These are phyloP conservation scores for Dothidotthia symphoricarpi DNA, from an alignment of 2,329 filamentous ascomycete genomes.

Conservation along the genomic window DNA sequence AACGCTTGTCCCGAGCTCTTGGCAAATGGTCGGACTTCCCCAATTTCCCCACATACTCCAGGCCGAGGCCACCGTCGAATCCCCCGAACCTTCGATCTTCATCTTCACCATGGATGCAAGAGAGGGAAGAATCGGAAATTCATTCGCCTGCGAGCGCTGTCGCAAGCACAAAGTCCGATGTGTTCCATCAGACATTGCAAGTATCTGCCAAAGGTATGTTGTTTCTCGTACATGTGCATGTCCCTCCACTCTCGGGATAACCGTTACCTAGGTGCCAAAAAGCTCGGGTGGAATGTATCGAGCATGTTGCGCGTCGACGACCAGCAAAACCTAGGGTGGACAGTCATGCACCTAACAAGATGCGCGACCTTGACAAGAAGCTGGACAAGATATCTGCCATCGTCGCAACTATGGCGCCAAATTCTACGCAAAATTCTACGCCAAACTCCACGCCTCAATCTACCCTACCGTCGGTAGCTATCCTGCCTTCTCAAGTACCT, in stretches of 20 bases:
- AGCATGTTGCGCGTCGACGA: slow-evolving; percentile 38
- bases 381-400: slow-evolving; percentile 37
- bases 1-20: slow-evolving; percentile 26
- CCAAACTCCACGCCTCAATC: slow-evolving; percentile 21
- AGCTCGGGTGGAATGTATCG: slow-evolving; percentile 38
- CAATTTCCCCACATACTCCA: slow-evolving; percentile 39
- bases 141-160: slow-evolving; percentile 40
- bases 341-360: slow-evolving; percentile 26
- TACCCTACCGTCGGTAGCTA: slow-evolving; percentile 25
- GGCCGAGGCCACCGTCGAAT: slow-evolving; percentile 26
- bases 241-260: slow-evolving; percentile 22
- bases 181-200: slow-evolving; percentile 34
- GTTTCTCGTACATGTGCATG: slow-evolving; percentile 5
- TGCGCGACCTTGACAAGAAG: slow-evolving; percentile 37
- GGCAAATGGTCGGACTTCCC: slow-evolving; percentile 40
- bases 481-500: slow-evolving; percentile 21
- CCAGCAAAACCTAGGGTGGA: slow-evolving; percentile 35
- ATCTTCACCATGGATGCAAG: slow-evolving; percentile 35
- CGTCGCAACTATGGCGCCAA: slow-evolving; percentile 28
- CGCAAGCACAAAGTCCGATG: slow-evolving; percentile 41
- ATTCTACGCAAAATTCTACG: slow-evolving; percentile 14
- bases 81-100: slow-evolving; percentile 26
- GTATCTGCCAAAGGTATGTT: slow-evolving; percentile 37
- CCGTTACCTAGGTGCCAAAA: slow-evolving; percentile 39
- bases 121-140: slow-evolving; percentile 39